Base-by-base conservation (phyloP, 306 rosid species). In the Vigna angularis region DNA sequence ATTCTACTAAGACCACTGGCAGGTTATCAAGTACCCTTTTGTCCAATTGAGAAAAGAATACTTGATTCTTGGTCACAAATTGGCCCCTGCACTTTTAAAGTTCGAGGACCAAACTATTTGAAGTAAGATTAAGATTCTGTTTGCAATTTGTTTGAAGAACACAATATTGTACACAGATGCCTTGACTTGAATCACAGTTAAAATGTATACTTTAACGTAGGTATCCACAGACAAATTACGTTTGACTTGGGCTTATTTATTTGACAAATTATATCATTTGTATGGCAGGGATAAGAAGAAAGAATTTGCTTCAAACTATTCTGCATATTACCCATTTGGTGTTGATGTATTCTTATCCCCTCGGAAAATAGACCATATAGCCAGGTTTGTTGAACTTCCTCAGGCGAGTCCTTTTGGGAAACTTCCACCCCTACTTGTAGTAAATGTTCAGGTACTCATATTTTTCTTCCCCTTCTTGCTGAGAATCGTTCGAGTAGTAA, bases 321-420 rank as follows among this genome's bases (percentile, higher is more conserved):
- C 95, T 77, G 97, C 97, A 47, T 92, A 90, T 87, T 76, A 88
- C 28, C 95, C 97, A n/a, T 83, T 92, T 83, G 97, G 97, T 64
- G 91, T 88, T 20, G 97, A 92, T 36, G 90, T 92, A 45, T 92
- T 90, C 86, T 90, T 92, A 76, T 88, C 93, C 20, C 95, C 81
- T 32, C 84, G 85, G 16, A 92, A 92, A 79, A 79, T 92, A 34
- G 66, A 86, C 82, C 96, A 93, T 77, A 86, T 90, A 53, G 91
- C 97, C 81, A 88, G 84, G 34, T 90, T 87, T 65, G 92, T 89
- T 72, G 53, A 86, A 61, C 90, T 89, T 70, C 97, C 97, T 14
- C 57, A 40, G 16, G 75, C 68, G 70, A 80, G 49, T 83, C 49
- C 86, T 78, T 65, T 73, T 67, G 87, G 86, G 36, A 82, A 75